Evolutionary conservation across 441 rosid genomes (phyloP).

Genomic region (Dalechampia spathulata): DNA sequence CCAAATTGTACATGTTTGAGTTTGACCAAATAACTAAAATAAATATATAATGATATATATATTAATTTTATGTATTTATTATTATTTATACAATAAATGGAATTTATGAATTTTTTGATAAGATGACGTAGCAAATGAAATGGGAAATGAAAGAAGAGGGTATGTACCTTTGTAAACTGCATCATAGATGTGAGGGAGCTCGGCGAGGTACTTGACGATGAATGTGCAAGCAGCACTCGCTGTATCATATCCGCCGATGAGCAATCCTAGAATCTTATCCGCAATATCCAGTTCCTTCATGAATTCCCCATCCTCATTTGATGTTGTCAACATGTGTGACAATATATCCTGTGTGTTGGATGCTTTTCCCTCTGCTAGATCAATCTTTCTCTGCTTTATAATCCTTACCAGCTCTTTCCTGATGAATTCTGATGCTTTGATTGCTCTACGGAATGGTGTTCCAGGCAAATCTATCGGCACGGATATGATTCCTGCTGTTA

Average conservation of each 20-base stretch:
- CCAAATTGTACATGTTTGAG: too few relatives aligned
- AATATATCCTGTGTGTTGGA: conserved; percentile 24
- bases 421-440: conserved; percentile 25
- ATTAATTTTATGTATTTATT: too few relatives aligned
- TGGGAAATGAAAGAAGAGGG: too few relatives aligned
- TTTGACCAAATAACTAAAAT: too few relatives aligned
- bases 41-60: too few relatives aligned
- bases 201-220: conserved; percentile 32
- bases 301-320: conserved; percentile 20
- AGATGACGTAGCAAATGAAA: too few relatives aligned
- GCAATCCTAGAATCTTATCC: conserved; percentile 35
- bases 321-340: conserved; percentile 26
- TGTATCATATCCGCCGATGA: conserved; percentile 42
- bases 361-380: conserved; percentile 16
- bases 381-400: conserved; percentile 22
- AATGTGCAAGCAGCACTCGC: conserved; percentile 34
- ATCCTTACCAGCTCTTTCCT: conserved; percentile 25
- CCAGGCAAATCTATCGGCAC: conserved; percentile 36
- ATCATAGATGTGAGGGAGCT: conserved; percentile 30
- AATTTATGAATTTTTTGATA: too few relatives aligned
- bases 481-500: conserved; percentile 27
- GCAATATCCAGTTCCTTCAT: conserved; percentile 29
- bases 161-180: conserved; percentile 30
- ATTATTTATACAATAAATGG: too few relatives aligned
- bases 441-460: conserved; percentile 29